Base-by-base conservation (phyloP, 805 yeast species). In the Candida tallmaniae region DNA sequence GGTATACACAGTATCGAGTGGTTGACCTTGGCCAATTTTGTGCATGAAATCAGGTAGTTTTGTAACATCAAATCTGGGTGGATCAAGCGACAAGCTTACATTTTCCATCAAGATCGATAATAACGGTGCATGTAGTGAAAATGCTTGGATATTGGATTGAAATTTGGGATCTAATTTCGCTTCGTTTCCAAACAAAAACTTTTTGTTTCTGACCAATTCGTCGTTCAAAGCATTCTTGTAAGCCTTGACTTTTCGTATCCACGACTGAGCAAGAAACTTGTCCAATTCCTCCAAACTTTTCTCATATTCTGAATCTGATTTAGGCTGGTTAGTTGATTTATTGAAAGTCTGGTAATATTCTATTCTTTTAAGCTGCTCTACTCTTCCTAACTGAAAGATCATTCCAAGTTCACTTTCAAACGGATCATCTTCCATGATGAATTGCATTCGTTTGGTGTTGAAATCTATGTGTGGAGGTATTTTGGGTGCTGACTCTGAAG, bases 1-100 rank as follows among this genome's bases (percentile, higher is more conserved):
- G 1, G 90, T 77, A 53, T 76, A 89, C 33, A 66, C 51, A 0
- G 87, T 76, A 38, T 82, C 85, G 34, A 52, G 50, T 0, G 97
- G 97, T 9, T 82, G 73, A 0, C 93, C 94, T 51, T 87, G 88
- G 2, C 97, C 97, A 6, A 83, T 65, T 4, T 76, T 72, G 50
- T 80, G 56, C 18, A 89, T 51, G 51, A 77, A 89, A n/a, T 76
- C 57, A 1, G 83, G 73, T 20, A 84, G 60, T 6, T 73, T 61
- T 2, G 36, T 28, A 18, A 52, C 29, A 16, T 42, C 45, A 35
- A 67, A 65, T 13, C 48, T 37, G 1, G 71, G 57, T 3, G 50
- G 33, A 2, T 50, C 31, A 4, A 65, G 4, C 6, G 41, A 35
- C 24, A 64, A 42, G 26, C 51, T 45, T 6, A 65, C 36, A 4